Evolutionary conservation across 2,329 filamentous ascomycete genomes (phyloP), one percentile per base, ranked within the genome.

Genomic region (Aureobasidium sp.): DNA sequence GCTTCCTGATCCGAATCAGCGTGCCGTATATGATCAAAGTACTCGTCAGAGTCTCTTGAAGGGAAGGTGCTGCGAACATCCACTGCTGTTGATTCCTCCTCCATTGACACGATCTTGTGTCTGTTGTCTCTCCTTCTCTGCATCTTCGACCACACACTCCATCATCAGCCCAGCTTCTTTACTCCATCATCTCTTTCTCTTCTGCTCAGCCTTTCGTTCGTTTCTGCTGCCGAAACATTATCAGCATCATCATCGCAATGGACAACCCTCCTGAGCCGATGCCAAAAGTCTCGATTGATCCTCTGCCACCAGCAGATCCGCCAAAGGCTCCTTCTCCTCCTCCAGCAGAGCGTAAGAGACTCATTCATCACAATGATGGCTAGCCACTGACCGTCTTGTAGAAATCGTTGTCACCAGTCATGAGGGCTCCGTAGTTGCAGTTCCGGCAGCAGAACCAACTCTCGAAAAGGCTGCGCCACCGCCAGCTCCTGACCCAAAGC

Each of bases 191-290:
- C 11, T 34, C 24, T 21, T 17, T 29, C 24, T 39, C 38, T 16
- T 44, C 38, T 21, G 12, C 39, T 6, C 39, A 45, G 16, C 29
- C 32, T 53, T 21, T 53, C 30, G 10, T 41, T 34, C 41, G 25
- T 40, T 35, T 41, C 27, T 41, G 35, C 14, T 51, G 17, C 21
- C 5, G 25, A 22, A 14, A 11, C 35, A 32, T 50, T 50, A 22
- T 50, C 24, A 21, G 16, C 14, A 35, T 27, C 49, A 12, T 51
- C 48, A 41, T 21, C 25, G 29, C 30, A 37, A 53, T 53, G 51
- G 51, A 53, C 22, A 30, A 42, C 30, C 51, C 51, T 45, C 50
- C 50, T 44, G 51, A 53, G 17, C 51, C 51, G 4, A 47, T 53
- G 51, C 51, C 51, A 17, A 53, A 44, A 30, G 51, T 53, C 19